Base-by-base conservation (phyloP, 2,329 filamentous ascomycete genomes). In the Penicillium occitanis region DNA sequence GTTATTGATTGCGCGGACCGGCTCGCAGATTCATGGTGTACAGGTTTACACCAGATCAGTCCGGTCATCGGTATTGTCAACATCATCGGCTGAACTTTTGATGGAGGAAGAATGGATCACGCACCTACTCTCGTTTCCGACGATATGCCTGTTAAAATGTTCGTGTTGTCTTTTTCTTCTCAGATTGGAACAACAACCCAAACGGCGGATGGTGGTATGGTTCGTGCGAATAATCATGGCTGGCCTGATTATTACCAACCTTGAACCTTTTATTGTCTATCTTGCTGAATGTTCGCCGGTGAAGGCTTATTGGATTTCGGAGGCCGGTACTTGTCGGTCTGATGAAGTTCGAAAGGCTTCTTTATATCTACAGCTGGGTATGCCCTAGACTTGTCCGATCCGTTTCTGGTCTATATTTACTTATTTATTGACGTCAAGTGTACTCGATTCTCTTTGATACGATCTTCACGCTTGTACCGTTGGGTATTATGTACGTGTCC, bases 191-290 rank as follows among this genome's bases (percentile, higher is more conserved):
- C 2, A 14, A 2, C 8, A 25, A 8, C 30, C n/a, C n/a, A 44
- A 37, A 51, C 13, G 33, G 33, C 48, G 8, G 22, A 28, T 6
- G 13, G 53, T 22, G 13, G 42, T 42, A 5, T 51, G 46, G 60
- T n/a, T 28, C 19, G 8, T 62, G 22, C 30, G 48, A 11, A 42
- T 33, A 53, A 44, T 55, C 8, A 55, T 63, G 48, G 22, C 30
- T 35, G 61, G 61, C 48, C 48, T 57, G 28, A 44, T 63, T 51
- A 28, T 63, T 37, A 55, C 61, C 10, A 63, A 44, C 40, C 35
- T 63, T 17, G 61, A 55, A 42, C 48, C 61, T 14, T 35, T 30
- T 6, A 44, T 55, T 19, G 48, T 57, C 5, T 50, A 53, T 42
- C 25, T 63, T 5, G 61, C 48, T 22, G 61, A 55, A 17, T 63